Base-by-base conservation (phyloP, 108 stramenopile genomes). In the Nitzschia sp. region DNA sequence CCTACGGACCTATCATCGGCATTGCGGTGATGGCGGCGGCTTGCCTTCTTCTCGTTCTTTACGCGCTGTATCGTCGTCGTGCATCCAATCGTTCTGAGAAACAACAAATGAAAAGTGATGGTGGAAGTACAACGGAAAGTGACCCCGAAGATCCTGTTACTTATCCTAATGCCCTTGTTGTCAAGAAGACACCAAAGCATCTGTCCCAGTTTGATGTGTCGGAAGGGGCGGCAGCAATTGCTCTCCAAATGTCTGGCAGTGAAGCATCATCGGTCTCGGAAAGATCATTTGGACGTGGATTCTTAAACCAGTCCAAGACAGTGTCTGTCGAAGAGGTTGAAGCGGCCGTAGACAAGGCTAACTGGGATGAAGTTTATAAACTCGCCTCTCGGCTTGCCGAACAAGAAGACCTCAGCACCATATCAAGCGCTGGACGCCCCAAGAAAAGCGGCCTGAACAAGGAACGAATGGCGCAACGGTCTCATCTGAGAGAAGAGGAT, bases 291-390 rank as follows among this genome's bases (percentile, higher is more conserved):
- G 49, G 49, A 5, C 49, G 21, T 21, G 49, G 19, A 51, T 51
- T 51, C 49, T n/a, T 23, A 19, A 19, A 19, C 21, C 13, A 6
- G 6, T 13, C 38, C 6, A 51, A 51, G 4, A 8, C 19, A 4
- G 21, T 51, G 4, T 51, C 49, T 4, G 45, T 66, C 17, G 65
- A 55, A 4, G 54, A 57, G 29, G 24, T 73, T 36, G 42, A 58
- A 46, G 65, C 49, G 3, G 75, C 75, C 0, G 56, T 76, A 3
- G 66, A 69, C 54, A 55, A 69, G 33, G 68, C 54, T 3, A 64
- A 76, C 28, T 76, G 75, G 75, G 61, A 76, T 31, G 17, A 53
- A 25, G 62, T 76, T 31, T 76, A 76, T 59, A 62, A 42, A 32
- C 29, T 76, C 25, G 67, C 75, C 29, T 69, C 67, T 13, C 32